These are phyloP conservation scores for Huntiella moniliformis DNA, from an alignment of 2,329 filamentous ascomycete genomes.

Conservation along the genomic window DNA sequence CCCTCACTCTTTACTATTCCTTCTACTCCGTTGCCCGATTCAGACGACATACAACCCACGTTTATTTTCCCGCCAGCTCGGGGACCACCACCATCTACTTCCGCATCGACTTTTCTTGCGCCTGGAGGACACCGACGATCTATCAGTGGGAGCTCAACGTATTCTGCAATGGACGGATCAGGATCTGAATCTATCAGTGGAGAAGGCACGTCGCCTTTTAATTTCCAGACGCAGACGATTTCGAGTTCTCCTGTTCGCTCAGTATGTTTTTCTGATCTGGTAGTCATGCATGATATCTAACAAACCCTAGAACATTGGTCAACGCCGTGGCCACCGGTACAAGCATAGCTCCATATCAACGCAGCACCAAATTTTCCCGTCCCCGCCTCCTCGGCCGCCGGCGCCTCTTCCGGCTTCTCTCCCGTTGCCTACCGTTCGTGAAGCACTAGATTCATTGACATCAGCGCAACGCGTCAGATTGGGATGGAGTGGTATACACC, in stretches of 20 bases:
- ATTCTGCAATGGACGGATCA: too few species aligned
- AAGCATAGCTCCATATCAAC: slow-evolving; percentile 86
- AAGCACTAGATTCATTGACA: slow-evolving; percentile 82
- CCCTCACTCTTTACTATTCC: too few species aligned
- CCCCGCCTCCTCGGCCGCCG: slow-evolving; percentile 69
- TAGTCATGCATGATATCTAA: background rate
- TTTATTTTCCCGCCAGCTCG: too few species aligned
- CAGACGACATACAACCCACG: too few species aligned
- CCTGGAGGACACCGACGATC: too few species aligned
- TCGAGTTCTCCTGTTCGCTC: slow-evolving; percentile 61
- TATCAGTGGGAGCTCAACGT: too few species aligned
- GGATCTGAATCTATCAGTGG: too few species aligned
- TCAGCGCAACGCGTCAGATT: slow-evolving; percentile 66
- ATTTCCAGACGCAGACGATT: slow-evolving; percentile 73
- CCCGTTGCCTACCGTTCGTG: slow-evolving; percentile 72
- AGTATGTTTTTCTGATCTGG: slow-evolving; percentile 26
- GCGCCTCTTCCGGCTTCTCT: slow-evolving; percentile 79
- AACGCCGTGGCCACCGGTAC: slow-evolving; percentile 89
- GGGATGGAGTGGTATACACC: slow-evolving; percentile 80
- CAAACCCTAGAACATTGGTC: slow-evolving; percentile 55
- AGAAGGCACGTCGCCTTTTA: slow-evolving; percentile 52
- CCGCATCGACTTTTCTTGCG: too few species aligned
- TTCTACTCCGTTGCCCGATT: too few species aligned
- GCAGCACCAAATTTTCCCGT: slow-evolving; percentile 85
- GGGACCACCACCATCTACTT: too few species aligned